phyloP scores from a whole-genome alignment of 139 green algal genomes.

The Bryopsis sp. region DNA sequence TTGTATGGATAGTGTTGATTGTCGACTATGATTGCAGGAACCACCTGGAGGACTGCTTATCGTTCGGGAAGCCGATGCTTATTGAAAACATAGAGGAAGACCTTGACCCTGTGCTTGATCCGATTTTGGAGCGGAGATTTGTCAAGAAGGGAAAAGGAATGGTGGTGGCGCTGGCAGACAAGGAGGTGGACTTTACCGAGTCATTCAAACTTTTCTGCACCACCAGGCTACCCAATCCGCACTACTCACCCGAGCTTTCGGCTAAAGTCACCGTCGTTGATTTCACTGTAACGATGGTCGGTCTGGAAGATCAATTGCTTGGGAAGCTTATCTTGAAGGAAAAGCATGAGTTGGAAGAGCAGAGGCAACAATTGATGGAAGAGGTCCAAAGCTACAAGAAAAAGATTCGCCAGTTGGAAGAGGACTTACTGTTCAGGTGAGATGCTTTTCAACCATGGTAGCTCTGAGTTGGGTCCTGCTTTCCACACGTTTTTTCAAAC shows the following conservation, averaged over 20 bases:
- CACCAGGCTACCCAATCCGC: conserved; percentile 82
- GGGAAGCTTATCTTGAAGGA: conserved; percentile 90
- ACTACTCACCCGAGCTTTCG: conserved; percentile 85
- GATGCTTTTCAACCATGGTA: conserved; percentile 55
- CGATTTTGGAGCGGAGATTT: conserved; percentile 75
- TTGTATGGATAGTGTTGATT: conserved; percentile 1
- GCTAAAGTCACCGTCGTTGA: conserved; percentile 88
- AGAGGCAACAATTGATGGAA: conserved; percentile 75
- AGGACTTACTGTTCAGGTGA: conserved; percentile 87
- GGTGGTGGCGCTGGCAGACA: conserved; percentile 70
- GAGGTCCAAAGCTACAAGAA: conserved; percentile 88
- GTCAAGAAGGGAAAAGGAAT: conserved; percentile 51
- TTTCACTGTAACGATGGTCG: conserved; percentile 88
- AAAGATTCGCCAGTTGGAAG: conserved; percentile 91
- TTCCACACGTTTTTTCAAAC: not conserved
- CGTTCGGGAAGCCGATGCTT: conserved; percentile 80
- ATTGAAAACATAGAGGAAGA: conserved; percentile 95
- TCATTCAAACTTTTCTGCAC: conserved; percentile 86
- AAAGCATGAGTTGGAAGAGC: conserved; percentile 90
- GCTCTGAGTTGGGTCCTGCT: conserved; percentile 20
- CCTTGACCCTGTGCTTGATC: conserved; percentile 85
- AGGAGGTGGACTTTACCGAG: conserved; percentile 83
- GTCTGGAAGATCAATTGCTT: conserved; percentile 93
- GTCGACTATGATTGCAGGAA: conserved; percentile 31
- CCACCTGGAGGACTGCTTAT: conserved; percentile 84